Evolutionary conservation across 164 flowering plant species (phyloP), one percentile per base, ranked within the genome.

Genomic region (Magnolia changhungtana): DNA sequence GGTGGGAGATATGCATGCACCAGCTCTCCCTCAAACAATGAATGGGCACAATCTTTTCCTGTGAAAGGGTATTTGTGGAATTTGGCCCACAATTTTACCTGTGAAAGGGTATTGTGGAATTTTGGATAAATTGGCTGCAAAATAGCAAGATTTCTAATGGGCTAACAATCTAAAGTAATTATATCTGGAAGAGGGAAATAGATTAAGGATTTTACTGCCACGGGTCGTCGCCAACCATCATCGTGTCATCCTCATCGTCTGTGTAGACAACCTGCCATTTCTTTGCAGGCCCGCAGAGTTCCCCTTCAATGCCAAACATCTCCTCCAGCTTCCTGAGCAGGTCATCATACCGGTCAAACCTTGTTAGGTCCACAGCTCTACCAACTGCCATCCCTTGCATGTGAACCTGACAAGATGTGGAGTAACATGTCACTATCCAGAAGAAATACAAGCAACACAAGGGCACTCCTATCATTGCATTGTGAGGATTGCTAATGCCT

Each of bases 161-260:
- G 19, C 61, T 55, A 55, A 11, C 61, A 16, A 55, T 55, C 16
- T 55, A 14, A 55, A 55, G 61, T 55, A 55, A 11, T 11, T 55
- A 11, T 16, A 55, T 13, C 19, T 13, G 8, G 9, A n/a, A n/a
- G 10, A 63, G 59, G 61, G 2, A 1, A 27, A 37, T 64, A 16
- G 29, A 18, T 10, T 9, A 20, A 64, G 16, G 87, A 95, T 16
- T 87, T 89, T 81, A 94, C 98, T 84, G 86, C 98, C 98, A 95
- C 21, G 98, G 98, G 78, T 93, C 97, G 77, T 95, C 98, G 70
- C 98, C 98, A 78, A 93, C 97, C 92, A 91, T 87, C 98, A 95
- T 95, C 89, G 86, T 93, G 82, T 95, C 98, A 77, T 89, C 94
- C 81, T 95, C 98, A 78, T 91, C 90, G 77, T 95, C 97, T 8